Conservation (phyloP, 2,329 filamentous ascomycete species). For the Phaeophleospora eucalypticola region DNA sequence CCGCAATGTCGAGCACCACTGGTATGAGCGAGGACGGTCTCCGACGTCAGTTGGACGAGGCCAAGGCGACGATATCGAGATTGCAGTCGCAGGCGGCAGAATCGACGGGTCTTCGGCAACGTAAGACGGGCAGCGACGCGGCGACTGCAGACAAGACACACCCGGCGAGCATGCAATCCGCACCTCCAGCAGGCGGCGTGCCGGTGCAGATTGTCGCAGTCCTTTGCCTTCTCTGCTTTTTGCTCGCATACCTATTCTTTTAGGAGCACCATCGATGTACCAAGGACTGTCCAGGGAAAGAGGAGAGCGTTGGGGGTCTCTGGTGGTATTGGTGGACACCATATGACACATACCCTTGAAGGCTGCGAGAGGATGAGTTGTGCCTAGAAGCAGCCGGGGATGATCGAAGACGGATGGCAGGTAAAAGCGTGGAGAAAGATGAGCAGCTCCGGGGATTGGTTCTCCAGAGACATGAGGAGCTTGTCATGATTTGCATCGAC, state of each 20-base stretch:
- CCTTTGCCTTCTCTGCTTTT: conserved; percentile 83
- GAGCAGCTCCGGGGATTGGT: not conserved
- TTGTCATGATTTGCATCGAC: not conserved
- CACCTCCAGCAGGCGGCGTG: conserved; percentile 60
- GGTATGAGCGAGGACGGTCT: conserved; percentile 57
- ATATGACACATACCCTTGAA: not conserved
- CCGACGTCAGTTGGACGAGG: conserved; percentile 68
- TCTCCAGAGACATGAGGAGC: not conserved
- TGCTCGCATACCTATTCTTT: conserved; percentile 95
- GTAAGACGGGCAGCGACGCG: conserved; percentile 51
- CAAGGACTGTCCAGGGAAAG: conserved; percentile 1
- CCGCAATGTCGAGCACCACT: conserved; percentile 47
- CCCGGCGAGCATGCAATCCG: conserved; percentile 21
- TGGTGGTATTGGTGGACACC: not conserved
- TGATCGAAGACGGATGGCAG: not conserved
- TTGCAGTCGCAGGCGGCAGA: conserved; percentile 63
- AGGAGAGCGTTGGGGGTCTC: not conserved
- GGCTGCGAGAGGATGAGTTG: not conserved
- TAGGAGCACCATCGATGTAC: conserved; percentile 43
- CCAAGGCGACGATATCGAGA: conserved; percentile 66
- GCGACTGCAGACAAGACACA: conserved; percentile 18
- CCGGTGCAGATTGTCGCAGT: conserved; percentile 79
- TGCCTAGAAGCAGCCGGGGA: not conserved
- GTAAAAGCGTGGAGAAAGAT: not conserved
- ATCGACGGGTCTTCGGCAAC: conserved; percentile 63